Conservation (phyloP, 257 asterid genomes). For the Henckelia pumila region DNA sequence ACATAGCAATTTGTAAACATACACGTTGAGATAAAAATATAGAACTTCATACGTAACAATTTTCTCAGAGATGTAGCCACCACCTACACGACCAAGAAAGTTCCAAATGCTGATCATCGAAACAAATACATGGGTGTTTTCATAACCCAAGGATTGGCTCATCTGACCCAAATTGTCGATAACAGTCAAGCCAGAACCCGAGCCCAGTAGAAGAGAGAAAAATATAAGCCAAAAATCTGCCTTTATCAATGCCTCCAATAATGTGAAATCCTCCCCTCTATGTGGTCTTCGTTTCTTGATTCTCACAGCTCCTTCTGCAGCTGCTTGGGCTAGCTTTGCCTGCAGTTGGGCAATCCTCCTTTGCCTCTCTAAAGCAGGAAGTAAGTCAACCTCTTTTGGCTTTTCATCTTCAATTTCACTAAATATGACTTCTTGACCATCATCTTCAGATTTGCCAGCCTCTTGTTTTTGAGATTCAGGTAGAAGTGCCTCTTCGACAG, state of each 20-base stretch:
- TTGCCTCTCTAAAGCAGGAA: constrained; percentile 44
- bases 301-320: constrained; percentile 57
- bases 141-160: constrained; percentile 53
- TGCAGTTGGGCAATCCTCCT: constrained; percentile 45
- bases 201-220: constrained; percentile 47
- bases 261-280: constrained; percentile 56
- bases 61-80: constrained; percentile 53
- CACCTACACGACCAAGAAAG: constrained; percentile 57
- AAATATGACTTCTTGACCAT: constrained; percentile 45
- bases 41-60: constrained; percentile 36
- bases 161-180: constrained; percentile 58
- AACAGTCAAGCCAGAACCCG: constrained; percentile 58
- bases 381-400: constrained; percentile 45
- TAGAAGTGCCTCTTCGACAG: constrained; percentile 42
- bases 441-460: constrained; percentile 28
- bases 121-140: constrained; percentile 50
- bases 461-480: constrained; percentile 35
- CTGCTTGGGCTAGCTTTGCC: constrained; percentile 45
- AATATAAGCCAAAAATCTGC: constrained; percentile 56
- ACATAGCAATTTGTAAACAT: not conserved
- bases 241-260: constrained; percentile 47
- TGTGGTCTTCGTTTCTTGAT: constrained; percentile 49
- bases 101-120: constrained; percentile 64
- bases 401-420: constrained; percentile 62
- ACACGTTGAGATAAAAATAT: too few species aligned